Evolutionary conservation across 345 rosid species (phyloP).

Genomic region (Trapa bicornis): DNA sequence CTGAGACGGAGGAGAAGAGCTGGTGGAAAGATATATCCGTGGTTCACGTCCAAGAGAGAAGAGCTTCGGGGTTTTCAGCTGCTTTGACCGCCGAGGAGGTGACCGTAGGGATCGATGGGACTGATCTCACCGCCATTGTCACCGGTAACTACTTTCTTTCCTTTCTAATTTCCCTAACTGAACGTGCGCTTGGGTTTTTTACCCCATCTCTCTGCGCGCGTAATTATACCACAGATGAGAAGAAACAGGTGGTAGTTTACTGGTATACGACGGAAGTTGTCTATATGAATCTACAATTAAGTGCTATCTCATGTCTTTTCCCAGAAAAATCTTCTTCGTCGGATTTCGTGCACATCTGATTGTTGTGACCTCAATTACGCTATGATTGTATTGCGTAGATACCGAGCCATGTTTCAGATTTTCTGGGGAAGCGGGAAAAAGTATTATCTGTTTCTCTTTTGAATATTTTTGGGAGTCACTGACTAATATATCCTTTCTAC

Average conservation of each 20-base stretch:
- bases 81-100: slow-evolving; percentile 64
- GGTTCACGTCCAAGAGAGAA: slow-evolving; percentile 27
- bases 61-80: slow-evolving; percentile 50
- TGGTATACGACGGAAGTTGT: background rate
- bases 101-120: slow-evolving; percentile 49
- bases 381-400: background rate
- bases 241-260: background rate
- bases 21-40: slow-evolving; percentile 13
- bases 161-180: background rate
- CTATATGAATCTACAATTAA: background rate
- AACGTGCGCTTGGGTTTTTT: background rate
- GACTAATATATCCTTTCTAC: too few relatives aligned
- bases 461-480: too few relatives aligned
- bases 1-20: background rate
- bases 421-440: background rate
- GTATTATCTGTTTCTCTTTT: too few relatives aligned
- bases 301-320: background rate
- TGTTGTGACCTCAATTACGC: background rate
- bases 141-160: slow-evolving; percentile 27
- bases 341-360: background rate
- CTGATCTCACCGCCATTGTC: slow-evolving; percentile 67
- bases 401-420: background rate
- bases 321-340: background rate
- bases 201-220: background rate
- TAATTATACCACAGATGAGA: background rate